phyloP scores from a whole-genome alignment of 2,329 filamentous ascomycete genomes.

The Paradendryphiella salina region DNA sequence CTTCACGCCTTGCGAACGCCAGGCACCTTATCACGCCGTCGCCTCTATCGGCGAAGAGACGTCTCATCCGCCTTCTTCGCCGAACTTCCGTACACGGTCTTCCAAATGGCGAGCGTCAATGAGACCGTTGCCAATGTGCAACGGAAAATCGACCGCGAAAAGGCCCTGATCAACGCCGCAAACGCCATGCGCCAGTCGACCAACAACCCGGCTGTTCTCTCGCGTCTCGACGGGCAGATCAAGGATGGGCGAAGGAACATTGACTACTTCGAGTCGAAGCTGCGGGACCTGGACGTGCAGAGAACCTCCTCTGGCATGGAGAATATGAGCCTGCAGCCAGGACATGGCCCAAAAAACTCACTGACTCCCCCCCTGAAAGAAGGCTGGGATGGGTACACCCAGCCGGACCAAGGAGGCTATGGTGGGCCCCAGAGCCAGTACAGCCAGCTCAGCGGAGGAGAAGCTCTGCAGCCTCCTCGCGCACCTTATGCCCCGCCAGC shows the following conservation, averaged over 20 bases:
- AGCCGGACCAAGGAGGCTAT: slow-evolving; percentile 65
- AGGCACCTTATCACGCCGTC: slow-evolving; percentile 32
- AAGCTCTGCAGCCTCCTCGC: slow-evolving; percentile 77
- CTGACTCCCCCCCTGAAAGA: slow-evolving; percentile 73
- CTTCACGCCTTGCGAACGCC: slow-evolving; percentile 28
- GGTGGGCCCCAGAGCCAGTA: slow-evolving; percentile 56
- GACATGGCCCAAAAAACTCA: slow-evolving; percentile 46
- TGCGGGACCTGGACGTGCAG: slow-evolving; percentile 84
- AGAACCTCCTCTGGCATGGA: slow-evolving; percentile 70
- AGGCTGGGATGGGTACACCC: slow-evolving; percentile 55
- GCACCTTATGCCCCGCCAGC: slow-evolving; percentile 77
- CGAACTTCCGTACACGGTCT: slow-evolving; percentile 13
- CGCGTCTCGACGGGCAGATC: slow-evolving; percentile 89
- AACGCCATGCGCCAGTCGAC: slow-evolving; percentile 95
- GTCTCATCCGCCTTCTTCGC: slow-evolving; percentile 28
- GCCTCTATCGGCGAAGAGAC: slow-evolving; percentile 34
- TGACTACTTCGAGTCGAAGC: slow-evolving; percentile 90
- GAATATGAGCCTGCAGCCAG: slow-evolving; percentile 65
- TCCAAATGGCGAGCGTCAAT: slow-evolving; percentile 61
- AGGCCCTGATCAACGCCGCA: slow-evolving; percentile 89
- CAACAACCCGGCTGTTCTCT: slow-evolving; percentile 87
- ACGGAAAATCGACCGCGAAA: slow-evolving; percentile 97
- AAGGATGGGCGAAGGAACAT: slow-evolving; percentile 92
- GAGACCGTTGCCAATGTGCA: slow-evolving; percentile 76
- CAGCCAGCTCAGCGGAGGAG: slow-evolving; percentile 64